phyloP scores from a whole-genome alignment of 148 eudicot species.

The Chenopodium quinoa region DNA sequence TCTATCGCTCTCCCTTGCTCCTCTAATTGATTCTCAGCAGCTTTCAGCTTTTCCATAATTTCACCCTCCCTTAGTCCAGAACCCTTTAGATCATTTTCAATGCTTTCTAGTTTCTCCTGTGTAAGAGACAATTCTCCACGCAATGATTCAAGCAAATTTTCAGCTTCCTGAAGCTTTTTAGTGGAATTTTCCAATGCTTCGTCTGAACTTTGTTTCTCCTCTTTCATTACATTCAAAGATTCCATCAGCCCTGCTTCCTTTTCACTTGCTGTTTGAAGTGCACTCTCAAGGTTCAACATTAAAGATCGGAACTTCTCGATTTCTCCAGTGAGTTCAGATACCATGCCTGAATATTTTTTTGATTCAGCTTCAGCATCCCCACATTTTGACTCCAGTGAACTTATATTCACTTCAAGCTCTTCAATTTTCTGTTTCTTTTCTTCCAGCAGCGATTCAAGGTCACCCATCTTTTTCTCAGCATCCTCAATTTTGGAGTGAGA shows the following conservation, averaged over 20 bases:
- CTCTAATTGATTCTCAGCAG: conserved; percentile 59
- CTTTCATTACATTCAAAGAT: conserved; percentile 38
- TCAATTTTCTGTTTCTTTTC: conserved; percentile 56
- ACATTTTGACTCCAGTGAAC: conserved; percentile 47
- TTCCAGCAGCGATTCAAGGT: conserved; percentile 57
- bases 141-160: conserved; percentile 50
- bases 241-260: conserved; percentile 55
- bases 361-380: conserved; percentile 54
- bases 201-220: conserved; percentile 55
- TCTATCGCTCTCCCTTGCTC: conserved; percentile 50
- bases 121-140: conserved; percentile 48
- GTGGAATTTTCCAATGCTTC: conserved; percentile 42
- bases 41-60: conserved; percentile 57
- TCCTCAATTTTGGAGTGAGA: conserved; percentile 63
- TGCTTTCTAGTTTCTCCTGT: conserved; percentile 51
- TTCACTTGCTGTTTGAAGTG: conserved; percentile 44
- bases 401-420: conserved; percentile 69
- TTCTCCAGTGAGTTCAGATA: conserved; percentile 49
- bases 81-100: conserved; percentile 61
- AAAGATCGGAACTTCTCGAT: conserved; percentile 51
- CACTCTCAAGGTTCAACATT: conserved; percentile 47
- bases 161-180: conserved; percentile 59
- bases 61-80: conserved; percentile 54
- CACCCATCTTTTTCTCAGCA: conserved; percentile 52
- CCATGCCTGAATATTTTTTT: conserved; percentile 42